phyloP scores from a whole-genome alignment of 352 stramenopile genomes.

The Globisporangium heterothallicum region DNA sequence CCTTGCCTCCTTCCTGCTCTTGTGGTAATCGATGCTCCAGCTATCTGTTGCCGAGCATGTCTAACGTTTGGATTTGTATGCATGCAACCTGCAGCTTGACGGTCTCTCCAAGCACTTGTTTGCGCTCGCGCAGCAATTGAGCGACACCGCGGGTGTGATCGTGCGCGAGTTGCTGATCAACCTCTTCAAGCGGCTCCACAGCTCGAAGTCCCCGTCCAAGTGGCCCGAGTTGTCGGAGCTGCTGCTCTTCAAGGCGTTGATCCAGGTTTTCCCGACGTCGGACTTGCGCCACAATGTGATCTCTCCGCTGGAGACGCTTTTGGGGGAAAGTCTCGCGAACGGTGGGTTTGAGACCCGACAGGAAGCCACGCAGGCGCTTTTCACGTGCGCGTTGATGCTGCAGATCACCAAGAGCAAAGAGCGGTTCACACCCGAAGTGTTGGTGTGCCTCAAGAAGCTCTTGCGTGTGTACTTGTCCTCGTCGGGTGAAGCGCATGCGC shows the following conservation, averaged over 20 bases:
- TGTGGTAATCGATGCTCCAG: neutral
- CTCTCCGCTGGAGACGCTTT: slow-evolving; percentile 87
- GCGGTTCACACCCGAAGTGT: slow-evolving; percentile 85
- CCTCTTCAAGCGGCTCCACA: slow-evolving; percentile 85
- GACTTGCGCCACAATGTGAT: slow-evolving; percentile 94
- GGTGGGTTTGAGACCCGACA: slow-evolving; percentile 58
- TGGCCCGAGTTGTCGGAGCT: slow-evolving; percentile 88
- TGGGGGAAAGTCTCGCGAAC: slow-evolving; percentile 86
- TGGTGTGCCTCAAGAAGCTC: slow-evolving; percentile 44
- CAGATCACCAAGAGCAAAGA: slow-evolving; percentile 85
- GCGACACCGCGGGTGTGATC: slow-evolving; percentile 82
- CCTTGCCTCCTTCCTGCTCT: neutral
- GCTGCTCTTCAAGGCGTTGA: slow-evolving; percentile 86
- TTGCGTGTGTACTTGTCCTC: slow-evolving; percentile 40
- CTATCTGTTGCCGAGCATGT: slow-evolving; percentile 23
- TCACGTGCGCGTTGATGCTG: slow-evolving; percentile 62
- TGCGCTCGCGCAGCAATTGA: slow-evolving; percentile 87
- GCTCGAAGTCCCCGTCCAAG: slow-evolving; percentile 62
- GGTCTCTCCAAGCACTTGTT: slow-evolving; percentile 82
- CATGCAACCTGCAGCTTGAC: slow-evolving; percentile 48
- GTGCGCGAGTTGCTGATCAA: slow-evolving; percentile 89
- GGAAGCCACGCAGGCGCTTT: slow-evolving; percentile 83
- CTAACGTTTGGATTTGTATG: neutral
- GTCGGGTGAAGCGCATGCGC: slow-evolving; percentile 29
- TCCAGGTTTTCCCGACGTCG: slow-evolving; percentile 91